These are phyloP conservation scores for Ascochyta koolunga DNA, from an alignment of 2,329 filamentous ascomycete genomes.

Conservation along the genomic window DNA sequence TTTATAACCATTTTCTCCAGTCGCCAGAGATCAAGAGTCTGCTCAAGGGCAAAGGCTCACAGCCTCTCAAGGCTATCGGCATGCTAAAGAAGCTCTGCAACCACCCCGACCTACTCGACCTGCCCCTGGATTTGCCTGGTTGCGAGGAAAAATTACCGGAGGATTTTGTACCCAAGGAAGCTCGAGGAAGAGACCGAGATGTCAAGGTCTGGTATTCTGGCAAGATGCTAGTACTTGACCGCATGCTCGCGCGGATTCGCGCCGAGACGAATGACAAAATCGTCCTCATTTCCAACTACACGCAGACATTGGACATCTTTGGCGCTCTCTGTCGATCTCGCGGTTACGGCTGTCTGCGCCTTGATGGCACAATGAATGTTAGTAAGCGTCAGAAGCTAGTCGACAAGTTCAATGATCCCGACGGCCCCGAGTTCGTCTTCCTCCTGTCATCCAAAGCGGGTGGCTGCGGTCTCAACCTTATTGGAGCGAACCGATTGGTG, in stretches of 20 bases:
- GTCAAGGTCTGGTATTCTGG: constrained; percentile 96
- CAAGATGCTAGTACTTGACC: constrained; percentile 97
- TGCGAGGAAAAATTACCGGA: constrained; percentile 81
- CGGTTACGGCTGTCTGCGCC: constrained; percentile 81
- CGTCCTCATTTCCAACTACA: constrained; percentile 98
- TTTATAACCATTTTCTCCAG: constrained; percentile 97
- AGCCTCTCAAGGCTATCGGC: constrained; percentile 94
- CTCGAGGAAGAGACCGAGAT: constrained; percentile 86
- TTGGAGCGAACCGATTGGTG: constrained; percentile 91
- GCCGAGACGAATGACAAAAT: constrained; percentile 99
- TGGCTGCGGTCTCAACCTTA: constrained; percentile 93
- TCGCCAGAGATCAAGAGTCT: constrained; percentile 94
- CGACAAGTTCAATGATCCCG: constrained; percentile 95
- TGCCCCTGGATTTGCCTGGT: constrained; percentile 83
- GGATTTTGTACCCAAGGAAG: constrained; percentile 87
- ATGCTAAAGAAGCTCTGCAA: constrained; percentile 99
- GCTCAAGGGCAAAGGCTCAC: constrained; percentile 89
- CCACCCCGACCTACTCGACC: constrained; percentile 88
- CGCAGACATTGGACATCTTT: constrained; percentile 92
- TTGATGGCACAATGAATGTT: constrained; percentile 97
- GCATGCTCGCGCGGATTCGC: constrained; percentile 94
- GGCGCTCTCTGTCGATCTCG: constrained; percentile 86
- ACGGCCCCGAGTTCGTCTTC: constrained; percentile 90
- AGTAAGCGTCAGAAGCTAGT: constrained; percentile 97
- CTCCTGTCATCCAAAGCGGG: constrained; percentile 96